Evolutionary conservation across 768 basidiomycete species (phyloP).

Genomic region (Rubroboletus satanas): DNA sequence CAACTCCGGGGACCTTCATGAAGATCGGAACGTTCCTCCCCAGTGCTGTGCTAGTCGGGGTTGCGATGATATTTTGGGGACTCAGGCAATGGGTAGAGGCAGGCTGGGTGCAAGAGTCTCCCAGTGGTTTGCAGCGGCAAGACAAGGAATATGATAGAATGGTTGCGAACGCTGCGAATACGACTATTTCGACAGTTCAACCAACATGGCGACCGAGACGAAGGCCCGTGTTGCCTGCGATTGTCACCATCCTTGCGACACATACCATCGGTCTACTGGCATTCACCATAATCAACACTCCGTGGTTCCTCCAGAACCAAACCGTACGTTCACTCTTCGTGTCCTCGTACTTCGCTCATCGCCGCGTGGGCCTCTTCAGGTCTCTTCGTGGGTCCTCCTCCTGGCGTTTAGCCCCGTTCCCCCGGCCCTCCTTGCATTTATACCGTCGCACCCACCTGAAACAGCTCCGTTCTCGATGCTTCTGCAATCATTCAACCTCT

Average conservation of each 20-base stretch:
- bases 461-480: slow-evolving; percentile 43
- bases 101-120: slow-evolving; percentile 43
- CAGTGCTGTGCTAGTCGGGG: slow-evolving; percentile 77
- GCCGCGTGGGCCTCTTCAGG: slow-evolving; percentile 23
- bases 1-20: slow-evolving; percentile 59
- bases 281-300: slow-evolving; percentile 46
- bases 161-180: not conserved
- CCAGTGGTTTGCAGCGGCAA: not conserved
- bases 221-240: slow-evolving; percentile 51
- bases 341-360: not conserved
- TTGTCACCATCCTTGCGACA: slow-evolving; percentile 52
- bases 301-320: slow-evolving; percentile 41
- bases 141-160: slow-evolving; percentile 13
- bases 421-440: slow-evolving; percentile 28
- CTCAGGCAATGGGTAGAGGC: slow-evolving; percentile 67
- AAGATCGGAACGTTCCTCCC: slow-evolving; percentile 92
- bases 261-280: slow-evolving; percentile 52
- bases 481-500: slow-evolving; percentile 73
- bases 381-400: slow-evolving; percentile 32
- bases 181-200: not conserved
- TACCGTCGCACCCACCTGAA: slow-evolving; percentile 23
- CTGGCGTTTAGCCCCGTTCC: slow-evolving; percentile 32
- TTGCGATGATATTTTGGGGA: slow-evolving; percentile 83
- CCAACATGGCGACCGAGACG: slow-evolving; percentile 28
- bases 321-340: slow-evolving; percentile 33